Percentiles rank a stretch among this genome's conserved stretches.
phyloP scores from a whole-genome alignment of 345 rosid species.

The Euphorbia peplus region DNA sequence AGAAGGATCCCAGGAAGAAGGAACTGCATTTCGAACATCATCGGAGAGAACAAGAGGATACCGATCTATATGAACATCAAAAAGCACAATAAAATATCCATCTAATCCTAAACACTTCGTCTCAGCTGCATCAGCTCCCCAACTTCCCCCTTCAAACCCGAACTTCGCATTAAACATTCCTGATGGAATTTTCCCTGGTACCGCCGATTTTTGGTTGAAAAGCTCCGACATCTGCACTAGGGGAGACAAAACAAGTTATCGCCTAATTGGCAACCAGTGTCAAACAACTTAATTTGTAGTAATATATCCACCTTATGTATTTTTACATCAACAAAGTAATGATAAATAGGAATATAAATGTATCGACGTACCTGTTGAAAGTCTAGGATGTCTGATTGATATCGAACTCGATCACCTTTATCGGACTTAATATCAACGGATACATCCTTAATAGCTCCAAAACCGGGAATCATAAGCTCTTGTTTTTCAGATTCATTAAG shows the following conservation, averaged over 20 bases:
- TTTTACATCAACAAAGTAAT: neutral
- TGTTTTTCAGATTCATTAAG: slow-evolving; percentile 50
- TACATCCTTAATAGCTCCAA: slow-evolving; percentile 49
- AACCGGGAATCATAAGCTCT: slow-evolving; percentile 60
- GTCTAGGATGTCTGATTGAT: slow-evolving; percentile 76
- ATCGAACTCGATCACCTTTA: slow-evolving; percentile 80
- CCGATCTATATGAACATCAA: slow-evolving; percentile 58
- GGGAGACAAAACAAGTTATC: too few species aligned
- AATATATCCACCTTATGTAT: too few species aligned
- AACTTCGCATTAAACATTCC: slow-evolving; percentile 78
- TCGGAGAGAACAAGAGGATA: slow-evolving; percentile 66
- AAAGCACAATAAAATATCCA: slow-evolving; percentile 56
- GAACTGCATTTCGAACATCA: slow-evolving; percentile 64
- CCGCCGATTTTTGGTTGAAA: slow-evolving; percentile 56
- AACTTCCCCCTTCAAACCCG: slow-evolving; percentile 57
- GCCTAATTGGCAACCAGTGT: too few species aligned
- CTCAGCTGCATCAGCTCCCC: slow-evolving; percentile 74
- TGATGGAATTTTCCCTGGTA: slow-evolving; percentile 78
- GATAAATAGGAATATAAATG: neutral
- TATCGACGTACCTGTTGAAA: slow-evolving; percentile 62
- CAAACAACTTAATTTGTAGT: too few species aligned
- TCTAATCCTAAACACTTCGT: slow-evolving; percentile 68
- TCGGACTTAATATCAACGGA: slow-evolving; percentile 72
- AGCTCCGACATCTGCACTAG: slow-evolving; percentile 85
- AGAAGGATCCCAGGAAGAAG: slow-evolving; percentile 75